Percentiles rank a stretch among this genome's conserved stretches.
phyloP scores from a whole-genome alignment of 345 rosid genomes.

The Pistacia atlantica region DNA sequence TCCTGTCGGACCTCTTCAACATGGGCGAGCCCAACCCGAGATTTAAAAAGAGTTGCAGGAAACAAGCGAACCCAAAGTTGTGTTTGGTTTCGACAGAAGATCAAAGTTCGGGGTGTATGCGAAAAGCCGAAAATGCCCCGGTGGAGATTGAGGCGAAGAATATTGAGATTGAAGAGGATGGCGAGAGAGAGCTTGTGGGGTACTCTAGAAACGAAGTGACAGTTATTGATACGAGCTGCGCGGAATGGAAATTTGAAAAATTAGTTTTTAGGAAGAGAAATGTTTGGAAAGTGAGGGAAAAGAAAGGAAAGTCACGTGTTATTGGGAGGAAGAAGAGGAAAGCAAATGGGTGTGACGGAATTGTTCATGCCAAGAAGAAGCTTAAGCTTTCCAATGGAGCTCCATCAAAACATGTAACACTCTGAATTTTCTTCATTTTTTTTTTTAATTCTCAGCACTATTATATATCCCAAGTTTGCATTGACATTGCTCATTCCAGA shows the following conservation, averaged over 20 bases:
- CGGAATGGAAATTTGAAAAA: slow-evolving; percentile 87
- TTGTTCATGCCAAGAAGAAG: slow-evolving; percentile 45
- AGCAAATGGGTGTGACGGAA: slow-evolving; percentile 37
- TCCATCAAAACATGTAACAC: slow-evolving; percentile 35
- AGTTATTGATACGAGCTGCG: slow-evolving; percentile 83
- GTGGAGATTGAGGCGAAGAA: slow-evolving; percentile 32
- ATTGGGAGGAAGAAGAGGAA: slow-evolving; percentile 66
- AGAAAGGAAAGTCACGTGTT: slow-evolving; percentile 63
- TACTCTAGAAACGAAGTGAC: slow-evolving; percentile 94
- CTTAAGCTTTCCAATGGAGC: slow-evolving; percentile 36
- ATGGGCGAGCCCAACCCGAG: slow-evolving; percentile 38
- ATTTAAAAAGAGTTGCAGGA: slow-evolving; percentile 57
- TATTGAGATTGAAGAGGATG: slow-evolving; percentile 28
- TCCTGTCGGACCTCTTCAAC: slow-evolving; percentile 82
- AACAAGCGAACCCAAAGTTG: slow-evolving; percentile 80
- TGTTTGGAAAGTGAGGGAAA: slow-evolving; percentile 85
- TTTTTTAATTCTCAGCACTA: too few species aligned
- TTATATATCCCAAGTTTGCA: too few species aligned
- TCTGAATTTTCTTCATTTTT: too few species aligned
- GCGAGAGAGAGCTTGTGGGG: slow-evolving; percentile 63
- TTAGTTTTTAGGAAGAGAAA: slow-evolving; percentile 70
- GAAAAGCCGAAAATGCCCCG: slow-evolving; percentile 31
- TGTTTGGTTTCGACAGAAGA: slow-evolving; percentile 35
- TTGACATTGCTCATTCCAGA: too few species aligned
- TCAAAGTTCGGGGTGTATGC: slow-evolving; percentile 17